Evolutionary conservation across 306 rosid species (phyloP), one percentile per base, ranked within the genome.

Genomic region (Cucurbita maxima): DNA sequence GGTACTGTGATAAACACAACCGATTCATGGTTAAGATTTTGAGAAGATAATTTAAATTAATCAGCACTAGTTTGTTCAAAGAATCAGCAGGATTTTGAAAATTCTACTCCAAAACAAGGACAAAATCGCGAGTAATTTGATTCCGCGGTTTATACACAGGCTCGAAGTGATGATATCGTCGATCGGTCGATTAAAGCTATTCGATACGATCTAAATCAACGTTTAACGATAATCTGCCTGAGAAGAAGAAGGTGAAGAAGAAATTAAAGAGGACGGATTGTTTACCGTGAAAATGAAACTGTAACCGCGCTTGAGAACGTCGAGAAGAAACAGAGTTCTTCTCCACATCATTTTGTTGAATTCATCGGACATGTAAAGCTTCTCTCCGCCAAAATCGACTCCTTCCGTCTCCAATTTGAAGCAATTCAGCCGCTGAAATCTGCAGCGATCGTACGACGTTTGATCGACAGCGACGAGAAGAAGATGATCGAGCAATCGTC

Each of bases 341-440:
- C 25, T 80, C 98, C 98, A 92, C 96, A 89, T 92, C 96, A 92
- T 92, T 41, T 80, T 83, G 72, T 88, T 82, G 67, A 89, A 92
- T 3, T 84, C 96, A 0, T 58, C 43, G 0, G 97, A 92, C 97
- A 89, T 89, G 81, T 63, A 92, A 0, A 85, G 10, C 76, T 88
- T 89, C 70, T 92, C 97, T 8, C 84, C 84, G 34, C 75, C 79
- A 14, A 82, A 88, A 81, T 89, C 88, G 74, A 81, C 81, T 11
- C 88, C 86, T 50, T 89, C 84, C 9, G 90, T 89, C 75, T 82
- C 76, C 76, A 92, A 58, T 22, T 7, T 83, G 81, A 53, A 89
- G 79, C 96, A 92, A 58, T 86, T 89, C 14, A 88, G 40, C 30
- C 77, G 62, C 34, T 79, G 77, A 71, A 86, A 89, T 25, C 8